Percentiles rank a stretch among this genome's conserved stretches.
phyloP scores from a whole-genome alignment of 331 rosid species.

The Prunus yedoensis region DNA sequence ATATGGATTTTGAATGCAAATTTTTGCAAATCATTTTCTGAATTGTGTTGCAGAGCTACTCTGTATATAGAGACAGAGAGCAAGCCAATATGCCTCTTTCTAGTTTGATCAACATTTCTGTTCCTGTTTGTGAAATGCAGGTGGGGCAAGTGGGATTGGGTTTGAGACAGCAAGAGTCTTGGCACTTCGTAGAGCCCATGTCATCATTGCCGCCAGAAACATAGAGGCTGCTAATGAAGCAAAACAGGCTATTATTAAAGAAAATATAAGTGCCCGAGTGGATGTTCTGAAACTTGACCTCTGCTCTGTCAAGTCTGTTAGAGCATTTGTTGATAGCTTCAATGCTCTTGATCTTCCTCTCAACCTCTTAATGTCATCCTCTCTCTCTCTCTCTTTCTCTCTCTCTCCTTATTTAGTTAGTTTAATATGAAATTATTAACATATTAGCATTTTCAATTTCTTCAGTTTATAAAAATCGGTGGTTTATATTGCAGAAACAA shows the following conservation, averaged over 20 bases:
- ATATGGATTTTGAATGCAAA: not conserved
- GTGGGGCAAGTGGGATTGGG: conserved; percentile 97
- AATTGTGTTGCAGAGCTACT: no score
- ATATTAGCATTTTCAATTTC: not conserved
- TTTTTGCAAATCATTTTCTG: not conserved
- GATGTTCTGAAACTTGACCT: conserved; percentile 77
- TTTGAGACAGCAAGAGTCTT: conserved; percentile 76
- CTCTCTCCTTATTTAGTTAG: not conserved
- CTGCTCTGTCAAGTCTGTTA: conserved; percentile 59
- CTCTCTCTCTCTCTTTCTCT: not conserved
- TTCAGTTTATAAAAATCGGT: not conserved
- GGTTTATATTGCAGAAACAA: conserved; percentile 60
- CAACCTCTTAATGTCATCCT: conserved; percentile 67
- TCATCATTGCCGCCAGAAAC: conserved; percentile 73
- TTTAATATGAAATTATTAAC: no score
- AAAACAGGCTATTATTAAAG: conserved; percentile 46
- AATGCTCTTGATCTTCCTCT: conserved; percentile 80
- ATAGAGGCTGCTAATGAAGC: conserved; percentile 66
- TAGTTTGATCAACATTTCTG: not conserved
- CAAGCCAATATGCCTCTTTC: not conserved
- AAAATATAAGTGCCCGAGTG: conserved; percentile 45
- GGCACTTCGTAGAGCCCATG: conserved; percentile 69
- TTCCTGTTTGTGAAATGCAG: conserved; percentile 31
- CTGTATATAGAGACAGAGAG: no score
- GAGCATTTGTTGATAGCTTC: conserved; percentile 56